Percentiles rank a stretch among this genome's conserved stretches.
These are phyloP conservation scores for Mycosarcoma mackinlayi DNA, from an alignment of 1,284 basidiomycete species.

Conservation along the genomic window DNA sequence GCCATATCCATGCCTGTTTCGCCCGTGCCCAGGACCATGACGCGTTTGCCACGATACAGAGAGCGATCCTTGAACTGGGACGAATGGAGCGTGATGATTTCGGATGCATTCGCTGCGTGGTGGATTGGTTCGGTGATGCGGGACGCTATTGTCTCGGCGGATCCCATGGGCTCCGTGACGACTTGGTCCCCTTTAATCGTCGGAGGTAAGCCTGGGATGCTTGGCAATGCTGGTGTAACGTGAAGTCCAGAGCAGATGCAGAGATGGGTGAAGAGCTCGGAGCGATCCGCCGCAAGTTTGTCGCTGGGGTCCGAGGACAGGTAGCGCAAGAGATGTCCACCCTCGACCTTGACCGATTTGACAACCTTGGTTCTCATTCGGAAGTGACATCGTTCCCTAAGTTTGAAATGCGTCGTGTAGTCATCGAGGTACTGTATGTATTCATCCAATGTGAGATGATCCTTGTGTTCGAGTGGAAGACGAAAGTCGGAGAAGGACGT, in stretches of 20 bases:
- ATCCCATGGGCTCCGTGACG: slow-evolving; percentile 29
- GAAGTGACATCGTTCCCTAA: slow-evolving; percentile 64
- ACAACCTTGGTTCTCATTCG: slow-evolving; percentile 39
- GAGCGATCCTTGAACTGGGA: slow-evolving; percentile 57
- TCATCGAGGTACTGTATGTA: slow-evolving; percentile 75
- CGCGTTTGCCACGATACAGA: slow-evolving; percentile 52
- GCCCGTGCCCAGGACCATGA: slow-evolving; percentile 69
- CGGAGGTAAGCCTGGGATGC: slow-evolving; percentile 50
- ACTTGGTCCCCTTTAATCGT: slow-evolving; percentile 37
- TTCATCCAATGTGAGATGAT: slow-evolving; percentile 74
- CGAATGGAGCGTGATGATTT: slow-evolving; percentile 55
- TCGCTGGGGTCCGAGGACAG: neutral
- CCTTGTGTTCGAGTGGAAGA: slow-evolving; percentile 72
- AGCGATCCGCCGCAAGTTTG: slow-evolving; percentile 4
- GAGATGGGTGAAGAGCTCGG: slow-evolving; percentile 49
- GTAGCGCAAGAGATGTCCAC: slow-evolving; percentile 34
- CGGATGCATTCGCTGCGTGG: slow-evolving; percentile 33
- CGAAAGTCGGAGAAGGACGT: slow-evolving; percentile 77
- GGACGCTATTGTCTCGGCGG: slow-evolving; percentile 18
- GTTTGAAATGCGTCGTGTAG: slow-evolving; percentile 72
- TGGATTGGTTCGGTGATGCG: slow-evolving; percentile 30
- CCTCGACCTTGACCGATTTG: slow-evolving; percentile 41
- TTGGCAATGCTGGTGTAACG: slow-evolving; percentile 48
- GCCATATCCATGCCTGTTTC: slow-evolving; percentile 78
- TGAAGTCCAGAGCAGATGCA: slow-evolving; percentile 58